phyloP scores from a whole-genome alignment of 2,329 filamentous ascomycete genomes.

The Aspergillus unguis region DNA sequence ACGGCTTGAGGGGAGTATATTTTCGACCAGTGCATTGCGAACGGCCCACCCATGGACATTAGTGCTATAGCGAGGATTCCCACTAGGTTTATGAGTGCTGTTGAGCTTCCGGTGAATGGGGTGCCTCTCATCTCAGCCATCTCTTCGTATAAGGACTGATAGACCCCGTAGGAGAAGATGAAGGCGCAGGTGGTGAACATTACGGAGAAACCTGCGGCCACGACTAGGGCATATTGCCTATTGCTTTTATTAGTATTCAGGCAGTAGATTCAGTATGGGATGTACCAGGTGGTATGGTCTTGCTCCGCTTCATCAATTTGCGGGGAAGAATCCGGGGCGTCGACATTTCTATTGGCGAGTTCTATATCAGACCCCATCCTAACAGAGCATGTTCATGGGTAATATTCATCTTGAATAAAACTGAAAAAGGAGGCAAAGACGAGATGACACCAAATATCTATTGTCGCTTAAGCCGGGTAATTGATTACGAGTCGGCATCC shows the following conservation, averaged over 20 bases:
- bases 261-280: background rate
- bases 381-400: background rate
- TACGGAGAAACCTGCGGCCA: conserved; percentile 26
- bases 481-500: background rate
- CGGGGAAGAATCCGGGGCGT: background rate
- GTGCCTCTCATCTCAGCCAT: conserved; percentile 25
- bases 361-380: conserved; percentile 1
- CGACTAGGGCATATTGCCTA: conserved; percentile 16
- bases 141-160: conserved; percentile 41
- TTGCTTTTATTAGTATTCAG: background rate
- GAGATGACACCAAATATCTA: background rate
- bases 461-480: background rate
- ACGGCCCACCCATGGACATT: conserved; percentile 39
- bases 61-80: conserved; percentile 37
- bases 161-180: conserved; percentile 43
- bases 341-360: background rate
- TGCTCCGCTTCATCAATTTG: background rate
- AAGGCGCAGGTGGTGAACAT: conserved; percentile 39
- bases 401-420: background rate
- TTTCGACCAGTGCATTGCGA: conserved; percentile 36
- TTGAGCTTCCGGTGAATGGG: conserved; percentile 34
- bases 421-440: too few species aligned
- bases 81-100: conserved; percentile 40
- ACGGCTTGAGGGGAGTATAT: conserved; percentile 32
- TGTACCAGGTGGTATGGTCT: conserved; percentile 2